Base-by-base conservation (phyloP, 306 rosid species). In the Cucumis cinereus region DNA sequence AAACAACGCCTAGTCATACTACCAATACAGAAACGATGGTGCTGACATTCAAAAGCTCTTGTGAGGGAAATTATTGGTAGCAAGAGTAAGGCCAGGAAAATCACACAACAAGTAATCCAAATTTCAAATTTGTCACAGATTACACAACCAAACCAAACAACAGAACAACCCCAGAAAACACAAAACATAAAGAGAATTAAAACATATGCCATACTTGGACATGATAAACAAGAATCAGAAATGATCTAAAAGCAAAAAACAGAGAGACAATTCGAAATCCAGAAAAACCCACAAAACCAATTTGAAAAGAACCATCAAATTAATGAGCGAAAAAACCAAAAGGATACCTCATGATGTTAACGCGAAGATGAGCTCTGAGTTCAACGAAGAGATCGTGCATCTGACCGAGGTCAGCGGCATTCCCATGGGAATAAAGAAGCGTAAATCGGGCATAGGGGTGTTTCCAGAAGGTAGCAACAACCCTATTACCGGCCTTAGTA, bases 351-450 rank as follows among this genome's bases (percentile, higher is more conserved):
- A 95, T 92, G 77, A 95, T 87, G 80, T 95, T 95, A 87, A 95
- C 90, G 72, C 99, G 97, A 2, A 95, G 91, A 41, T 95, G 99
- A 82, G 98, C 96, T 84, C 99, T 85, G 81, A 95, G 99, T 84
- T 95, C 96, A 68, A 85, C 82, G 90, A 95, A 90, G 77, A 95
- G 98, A 74, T 90, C 96, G 20, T 82, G 87, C 98, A 95, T 95
- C 78, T 92, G 96, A 62, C 99, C 99, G 87, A 94, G 84, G 85
- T 94, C 99, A 67, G 99, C 99, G 26, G 99, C 99, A 84, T 94
- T 95, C 4, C 99, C 99, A 71, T 95, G 99, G 50, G 99, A 95
- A 87, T 95, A 95, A 69, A 95, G 77, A 59, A 95, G 74, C 15
- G 99, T 95, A 82, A 90, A 88, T 83, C 98, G 81, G 0, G 98